A percentile compares a stretch with the other conserved stretches of the same genome.
These are phyloP conservation scores for Neonectria punicea DNA, from an alignment of 2,329 filamentous ascomycete genomes.

Conservation along the genomic window DNA sequence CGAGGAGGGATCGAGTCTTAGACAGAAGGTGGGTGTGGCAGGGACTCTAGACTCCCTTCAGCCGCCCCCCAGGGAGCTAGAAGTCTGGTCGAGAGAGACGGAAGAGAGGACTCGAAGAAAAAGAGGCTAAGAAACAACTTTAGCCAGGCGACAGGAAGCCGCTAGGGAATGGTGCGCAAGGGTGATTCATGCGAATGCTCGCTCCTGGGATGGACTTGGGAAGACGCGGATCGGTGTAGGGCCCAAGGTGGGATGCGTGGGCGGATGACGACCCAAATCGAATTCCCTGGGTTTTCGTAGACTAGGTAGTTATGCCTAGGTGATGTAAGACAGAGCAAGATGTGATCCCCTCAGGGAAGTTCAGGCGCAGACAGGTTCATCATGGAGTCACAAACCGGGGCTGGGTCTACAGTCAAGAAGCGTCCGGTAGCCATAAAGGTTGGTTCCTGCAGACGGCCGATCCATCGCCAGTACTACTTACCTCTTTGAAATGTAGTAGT, in stretches of 20 bases:
- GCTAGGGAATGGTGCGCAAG: constrained; percentile 26
- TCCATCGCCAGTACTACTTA: background rate
- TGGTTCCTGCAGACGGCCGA: constrained; percentile 17
- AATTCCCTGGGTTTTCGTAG: background rate
- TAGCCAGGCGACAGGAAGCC: constrained; percentile 29
- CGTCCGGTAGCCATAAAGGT: constrained; percentile 11
- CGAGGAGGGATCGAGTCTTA: background rate
- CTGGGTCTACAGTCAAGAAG: constrained; percentile 4
- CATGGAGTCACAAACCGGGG: constrained; percentile 5
- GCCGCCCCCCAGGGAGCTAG: background rate
- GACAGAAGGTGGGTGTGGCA: background rate
- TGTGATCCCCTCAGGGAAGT: constrained; percentile 9
- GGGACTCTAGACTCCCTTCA: background rate
- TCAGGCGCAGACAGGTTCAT: constrained; percentile 11
- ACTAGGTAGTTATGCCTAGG: background rate
- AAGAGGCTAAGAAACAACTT: constrained; percentile 24
- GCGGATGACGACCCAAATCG: background rate
- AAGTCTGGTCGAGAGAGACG: background rate
- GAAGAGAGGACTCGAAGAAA: background rate
- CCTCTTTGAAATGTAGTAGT: background rate
- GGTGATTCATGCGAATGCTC: constrained; percentile 36
- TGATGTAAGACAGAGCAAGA: constrained; percentile 12
- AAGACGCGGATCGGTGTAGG: constrained; percentile 8
- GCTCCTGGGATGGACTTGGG: constrained; percentile 31
- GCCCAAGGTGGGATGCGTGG: constrained; percentile 10